Percentiles rank a stretch among this genome's conserved stretches.
These are phyloP conservation scores for Russula sp. DNA, from an alignment of 768 basidiomycete species.

Conservation along the genomic window DNA sequence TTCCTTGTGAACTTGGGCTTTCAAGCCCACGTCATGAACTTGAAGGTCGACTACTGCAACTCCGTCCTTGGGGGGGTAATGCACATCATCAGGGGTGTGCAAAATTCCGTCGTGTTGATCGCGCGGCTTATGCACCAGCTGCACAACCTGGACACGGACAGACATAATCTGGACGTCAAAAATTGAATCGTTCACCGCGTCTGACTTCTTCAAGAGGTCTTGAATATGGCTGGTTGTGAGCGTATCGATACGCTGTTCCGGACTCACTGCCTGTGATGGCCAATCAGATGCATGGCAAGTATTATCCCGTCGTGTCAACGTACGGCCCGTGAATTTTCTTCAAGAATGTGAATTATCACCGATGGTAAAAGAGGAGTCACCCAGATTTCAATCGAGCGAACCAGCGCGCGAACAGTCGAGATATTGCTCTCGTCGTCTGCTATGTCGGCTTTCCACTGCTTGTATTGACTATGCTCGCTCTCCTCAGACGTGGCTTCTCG, in stretches of 20 bases:
- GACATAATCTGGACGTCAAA: constrained; percentile 17
- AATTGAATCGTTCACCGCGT: constrained; percentile 1
- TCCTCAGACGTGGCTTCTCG: background rate
- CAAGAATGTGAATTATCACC: constrained; percentile 14
- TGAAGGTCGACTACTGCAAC: constrained; percentile 15
- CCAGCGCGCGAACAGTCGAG: constrained; percentile 9
- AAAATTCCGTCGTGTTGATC: constrained; percentile 1
- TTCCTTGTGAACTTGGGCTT: constrained; percentile 9
- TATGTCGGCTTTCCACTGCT: constrained; percentile 60
- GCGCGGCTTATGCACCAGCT: constrained; percentile 1
- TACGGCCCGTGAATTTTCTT: constrained; percentile 15
- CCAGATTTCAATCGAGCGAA: constrained; percentile 14
- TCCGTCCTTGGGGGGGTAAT: background rate
- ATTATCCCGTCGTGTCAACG: background rate
- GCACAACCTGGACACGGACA: constrained; percentile 8
- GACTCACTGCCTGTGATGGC: constrained; percentile 5
- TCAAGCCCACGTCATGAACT: constrained; percentile 7
- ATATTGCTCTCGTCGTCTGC: constrained; percentile 21
- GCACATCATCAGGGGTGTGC: background rate
- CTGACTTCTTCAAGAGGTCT: constrained; percentile 5
- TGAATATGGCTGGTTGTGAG: constrained; percentile 9
- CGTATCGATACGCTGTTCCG: constrained; percentile 16
- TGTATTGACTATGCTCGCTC: constrained; percentile 43
- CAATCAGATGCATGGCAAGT: background rate
- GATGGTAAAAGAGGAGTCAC: constrained; percentile 19